Evolutionary conservation across 768 basidiomycete species (phyloP).

Genomic region (Trametes coccinea): DNA sequence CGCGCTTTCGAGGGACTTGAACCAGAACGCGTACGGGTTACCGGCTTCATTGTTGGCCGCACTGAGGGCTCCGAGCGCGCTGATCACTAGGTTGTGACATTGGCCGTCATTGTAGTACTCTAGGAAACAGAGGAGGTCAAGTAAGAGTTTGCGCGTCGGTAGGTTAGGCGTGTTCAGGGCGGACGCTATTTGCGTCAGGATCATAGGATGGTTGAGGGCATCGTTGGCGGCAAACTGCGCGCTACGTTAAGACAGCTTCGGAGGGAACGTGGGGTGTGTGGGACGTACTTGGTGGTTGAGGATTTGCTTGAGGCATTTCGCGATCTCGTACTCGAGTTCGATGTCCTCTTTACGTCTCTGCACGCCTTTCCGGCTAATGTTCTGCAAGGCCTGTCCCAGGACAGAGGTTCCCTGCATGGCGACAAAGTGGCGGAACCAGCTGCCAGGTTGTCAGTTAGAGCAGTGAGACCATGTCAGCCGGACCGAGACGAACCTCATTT

Average conservation of each 20-base stretch:
- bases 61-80: slow-evolving; percentile 75
- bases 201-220: slow-evolving; percentile 67
- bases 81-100: slow-evolving; percentile 65
- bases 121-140: slow-evolving; percentile 78
- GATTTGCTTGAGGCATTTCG: slow-evolving; percentile 83
- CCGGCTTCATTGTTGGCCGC: slow-evolving; percentile 58
- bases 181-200: slow-evolving; percentile 78
- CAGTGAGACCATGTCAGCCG: not conserved
- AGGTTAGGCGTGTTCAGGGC: slow-evolving; percentile 82
- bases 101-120: slow-evolving; percentile 64
- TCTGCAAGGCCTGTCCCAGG: slow-evolving; percentile 73
- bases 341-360: slow-evolving; percentile 66
- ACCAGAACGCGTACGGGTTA: slow-evolving; percentile 82
- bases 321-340: slow-evolving; percentile 80
- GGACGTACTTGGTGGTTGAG: slow-evolving; percentile 62
- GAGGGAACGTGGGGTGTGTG: not conserved
- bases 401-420: slow-evolving; percentile 80
- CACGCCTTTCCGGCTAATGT: slow-evolving; percentile 68
- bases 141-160: slow-evolving; percentile 71
- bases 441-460: slow-evolving; percentile 31
- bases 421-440: slow-evolving; percentile 82
- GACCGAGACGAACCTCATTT: slow-evolving; percentile 58
- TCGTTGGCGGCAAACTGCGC: slow-evolving; percentile 66
- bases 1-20: slow-evolving; percentile 73
- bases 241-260: not conserved